Conservation (phyloP, 2,329 filamentous ascomycete species). For the Reticulascus tulasneorum region DNA sequence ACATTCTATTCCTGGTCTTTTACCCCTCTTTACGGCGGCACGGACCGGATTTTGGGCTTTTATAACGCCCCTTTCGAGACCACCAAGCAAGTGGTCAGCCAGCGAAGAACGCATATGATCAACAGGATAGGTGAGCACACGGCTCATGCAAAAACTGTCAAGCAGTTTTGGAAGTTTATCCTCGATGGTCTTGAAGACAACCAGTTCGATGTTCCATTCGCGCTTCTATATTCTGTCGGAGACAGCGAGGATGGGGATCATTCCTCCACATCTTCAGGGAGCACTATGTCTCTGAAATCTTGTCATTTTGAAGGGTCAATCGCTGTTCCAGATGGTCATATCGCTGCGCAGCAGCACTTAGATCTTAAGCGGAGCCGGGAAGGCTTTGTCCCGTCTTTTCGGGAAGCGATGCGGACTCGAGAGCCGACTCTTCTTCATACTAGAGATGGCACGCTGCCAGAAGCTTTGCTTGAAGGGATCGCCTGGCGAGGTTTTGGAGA, state of each 20-base stretch:
- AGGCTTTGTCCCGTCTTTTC: slow-evolving; percentile 31
- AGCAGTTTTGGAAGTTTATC: slow-evolving; percentile 29
- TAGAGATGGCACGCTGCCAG: slow-evolving; percentile 44
- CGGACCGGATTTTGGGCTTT: slow-evolving; percentile 30
- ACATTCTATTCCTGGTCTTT: slow-evolving; percentile 34
- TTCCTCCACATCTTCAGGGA: slow-evolving; percentile 28
- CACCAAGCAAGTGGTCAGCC: slow-evolving; percentile 27
- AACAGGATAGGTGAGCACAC: slow-evolving; percentile 26
- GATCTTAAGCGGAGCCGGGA: slow-evolving; percentile 29
- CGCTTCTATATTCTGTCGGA: slow-evolving; percentile 35
- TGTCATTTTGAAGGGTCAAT: slow-evolving; percentile 32
- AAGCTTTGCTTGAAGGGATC: slow-evolving; percentile 49
- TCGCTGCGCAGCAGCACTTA: slow-evolving; percentile 26
- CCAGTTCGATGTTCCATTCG: slow-evolving; percentile 34
- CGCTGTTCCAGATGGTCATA: slow-evolving; percentile 28
- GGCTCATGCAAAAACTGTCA: slow-evolving; percentile 26
- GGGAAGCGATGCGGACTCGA: slow-evolving; percentile 31
- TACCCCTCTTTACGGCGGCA: slow-evolving; percentile 32
- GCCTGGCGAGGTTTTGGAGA: slow-evolving; percentile 52
- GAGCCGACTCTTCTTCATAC: slow-evolving; percentile 27
- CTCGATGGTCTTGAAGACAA: slow-evolving; percentile 29
- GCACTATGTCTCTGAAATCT: slow-evolving; percentile 29
- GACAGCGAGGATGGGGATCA: slow-evolving; percentile 31
- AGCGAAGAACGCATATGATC: slow-evolving; percentile 28
- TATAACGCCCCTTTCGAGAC: slow-evolving; percentile 36